Base-by-base conservation (phyloP, 192 early-diverging fungal genomes). In the Mortierella claussenii region DNA sequence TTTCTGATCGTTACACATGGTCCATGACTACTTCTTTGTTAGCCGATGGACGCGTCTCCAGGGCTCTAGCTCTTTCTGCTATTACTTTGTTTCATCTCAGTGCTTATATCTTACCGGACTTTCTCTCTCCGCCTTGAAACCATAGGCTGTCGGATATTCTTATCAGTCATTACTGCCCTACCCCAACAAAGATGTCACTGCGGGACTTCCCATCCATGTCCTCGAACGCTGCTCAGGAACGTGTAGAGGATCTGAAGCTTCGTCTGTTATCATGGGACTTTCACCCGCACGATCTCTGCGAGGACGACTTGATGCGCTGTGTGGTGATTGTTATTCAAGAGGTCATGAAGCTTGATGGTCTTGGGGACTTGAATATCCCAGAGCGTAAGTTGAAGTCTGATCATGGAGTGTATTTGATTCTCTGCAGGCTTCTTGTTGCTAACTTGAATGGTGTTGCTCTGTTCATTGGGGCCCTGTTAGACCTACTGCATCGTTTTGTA, bases 251-350 rank as follows among this genome's bases (percentile, higher is more conserved):
- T 37, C 83, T 93, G n/a, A 89, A 87, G 32, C 60, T 43, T 21
- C 79, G 79, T 60, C 63, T 93, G 2, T 74, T 84, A 18, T 86
- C 86, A 32, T 92, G 92, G 91, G 86, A 89, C 28, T 91, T 91
- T 70, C 82, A 80, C 67, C 90, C 92, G n/a, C 87, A 88, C 71
- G 86, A 88, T 50, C 75, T 90, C 26, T 66, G 73, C 26, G 79
- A 85, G 46, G 79, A 82, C 51, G 90, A 93, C 55, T 69, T 92
- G 50, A 82, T 93, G 56, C 87, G 88, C 53, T 88, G 88, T 58
- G 87, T 86, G 1, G 82, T 84, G 42, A 68, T 93, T 31, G 86
- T 93, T 58, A 86, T 93, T 66, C 83, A 91, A 75, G 87, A 90
- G 51, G 83, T 86, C 47, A 79, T 90, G 46, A 73, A 80, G 34